Base-by-base conservation (phyloP, 305 asterid species). In the Fraxinus greggii region DNA sequence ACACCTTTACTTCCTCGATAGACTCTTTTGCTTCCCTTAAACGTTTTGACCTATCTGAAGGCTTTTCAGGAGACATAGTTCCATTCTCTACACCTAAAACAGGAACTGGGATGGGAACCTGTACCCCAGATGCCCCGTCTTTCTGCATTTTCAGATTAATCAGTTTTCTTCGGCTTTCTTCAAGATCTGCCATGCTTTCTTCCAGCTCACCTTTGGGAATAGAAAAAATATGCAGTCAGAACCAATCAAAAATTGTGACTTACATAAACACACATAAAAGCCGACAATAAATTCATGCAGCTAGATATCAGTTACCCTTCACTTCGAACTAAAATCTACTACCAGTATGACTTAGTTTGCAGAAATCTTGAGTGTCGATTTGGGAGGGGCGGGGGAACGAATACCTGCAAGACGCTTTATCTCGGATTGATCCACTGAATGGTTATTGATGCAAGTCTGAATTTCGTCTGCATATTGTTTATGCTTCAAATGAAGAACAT, bases 101-200 rank as follows among this genome's bases (percentile, higher is more conserved):
- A 82, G 93, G 92, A 78, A 89, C 86, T 72, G 95, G 85, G 83
- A 90, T 89, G 28, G 95, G 94, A 79, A 87, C 88, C 26, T 90
- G 94, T 86, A 86, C 87, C 77, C 90, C 93, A 83, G 94, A 87
- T 76, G 88, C 87, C 77, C 89, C 94, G 76, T 89, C 97, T 81
- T 90, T 95, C 88, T 95, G 98, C 98, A 94, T 90, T 90, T 86
- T 90, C 89, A 92, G 80, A 86, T 86, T 93, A 72, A 91, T 89
- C 56, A 96, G 87, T 85, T 93, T 96, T 87, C 98, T 94, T 90
- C 97, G 91, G 86, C 95, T 94, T 88, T 93, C 98, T 90, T 96
- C 99, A 77, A 94, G 97, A 87, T 92, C 99, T 23, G 91, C 87
- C 94, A 93, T 87, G 90, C 89, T 93, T 82, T 96, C 98, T 84